These are phyloP conservation scores for Hirschioporus abietinus DNA, from an alignment of 768 basidiomycete genomes.

Conservation along the genomic window DNA sequence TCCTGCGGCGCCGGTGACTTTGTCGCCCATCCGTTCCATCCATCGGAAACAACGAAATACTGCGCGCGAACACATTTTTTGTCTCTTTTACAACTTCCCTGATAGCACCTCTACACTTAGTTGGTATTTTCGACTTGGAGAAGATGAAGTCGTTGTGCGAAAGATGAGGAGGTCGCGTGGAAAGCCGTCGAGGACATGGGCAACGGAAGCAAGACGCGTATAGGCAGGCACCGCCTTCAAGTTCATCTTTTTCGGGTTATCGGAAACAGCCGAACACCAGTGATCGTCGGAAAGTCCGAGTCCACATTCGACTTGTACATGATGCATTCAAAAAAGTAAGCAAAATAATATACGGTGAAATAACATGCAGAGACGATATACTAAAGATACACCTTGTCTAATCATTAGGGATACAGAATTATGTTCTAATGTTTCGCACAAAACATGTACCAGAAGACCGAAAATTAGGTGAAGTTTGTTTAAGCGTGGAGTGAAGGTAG, in stretches of 20 bases:
- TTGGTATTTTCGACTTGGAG: neutral
- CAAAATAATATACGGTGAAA: too few species aligned
- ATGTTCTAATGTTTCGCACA: too few species aligned
- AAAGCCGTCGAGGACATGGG: neutral
- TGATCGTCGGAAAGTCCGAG: neutral
- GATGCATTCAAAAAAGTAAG: neutral
- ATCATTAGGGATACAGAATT: too few species aligned
- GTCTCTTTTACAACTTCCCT: constrained; percentile 11
- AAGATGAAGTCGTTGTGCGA: neutral
- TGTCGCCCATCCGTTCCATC: constrained; percentile 71
- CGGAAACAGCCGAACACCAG: neutral
- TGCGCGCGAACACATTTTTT: constrained; percentile 4
- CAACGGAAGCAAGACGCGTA: neutral
- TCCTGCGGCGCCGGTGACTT: constrained; percentile 84
- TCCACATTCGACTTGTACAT: neutral
- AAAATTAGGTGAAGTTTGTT: too few species aligned
- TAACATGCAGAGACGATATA: too few species aligned
- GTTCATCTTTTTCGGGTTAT: neutral
- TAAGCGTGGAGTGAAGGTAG: too few species aligned
- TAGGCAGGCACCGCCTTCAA: neutral
- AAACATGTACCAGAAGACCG: too few species aligned
- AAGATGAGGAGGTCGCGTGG: neutral
- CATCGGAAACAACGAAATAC: constrained; percentile 59
- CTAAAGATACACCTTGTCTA: too few species aligned
- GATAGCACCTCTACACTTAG: neutral